These are phyloP conservation scores for Candida tetrigidarum DNA, from an alignment of 1,139 yeast species.

Conservation along the genomic window DNA sequence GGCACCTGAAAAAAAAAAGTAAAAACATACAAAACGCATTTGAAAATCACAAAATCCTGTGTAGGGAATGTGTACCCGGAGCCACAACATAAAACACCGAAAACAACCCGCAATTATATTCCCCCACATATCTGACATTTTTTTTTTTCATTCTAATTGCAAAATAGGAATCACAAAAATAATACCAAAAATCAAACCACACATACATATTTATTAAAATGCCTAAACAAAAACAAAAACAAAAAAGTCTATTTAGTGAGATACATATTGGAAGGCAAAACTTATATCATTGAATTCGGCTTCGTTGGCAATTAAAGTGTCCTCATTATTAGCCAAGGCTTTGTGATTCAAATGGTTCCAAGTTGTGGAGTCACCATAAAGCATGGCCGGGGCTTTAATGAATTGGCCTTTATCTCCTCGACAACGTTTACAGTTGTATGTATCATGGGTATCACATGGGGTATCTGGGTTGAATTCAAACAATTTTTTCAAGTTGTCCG, in stretches of 20 bases:
- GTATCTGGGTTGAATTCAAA: slow-evolving; percentile 75
- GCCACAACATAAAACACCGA: too few relatives aligned
- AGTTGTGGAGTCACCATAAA: slow-evolving; percentile 96
- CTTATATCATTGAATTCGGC: slow-evolving; percentile 68
- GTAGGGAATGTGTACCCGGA: too few relatives aligned
- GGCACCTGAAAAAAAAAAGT: background rate
- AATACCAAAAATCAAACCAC: background rate
- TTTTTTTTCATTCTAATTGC: too few relatives aligned
- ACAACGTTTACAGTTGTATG: slow-evolving; percentile 89
- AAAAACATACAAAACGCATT: too few relatives aligned
- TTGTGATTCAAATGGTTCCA: slow-evolving; percentile 89
- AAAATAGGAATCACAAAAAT: background rate
- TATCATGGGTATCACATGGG: slow-evolving; percentile 89
- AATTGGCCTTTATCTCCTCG: slow-evolving; percentile 57
- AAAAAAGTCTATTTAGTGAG: slow-evolving; percentile 50
- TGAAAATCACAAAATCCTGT: too few relatives aligned
- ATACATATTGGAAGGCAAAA: slow-evolving; percentile 91
- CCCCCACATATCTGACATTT: too few relatives aligned
- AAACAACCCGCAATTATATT: too few relatives aligned
- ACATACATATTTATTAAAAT: background rate
- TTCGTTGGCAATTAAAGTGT: slow-evolving; percentile 77
- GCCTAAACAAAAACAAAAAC: background rate
- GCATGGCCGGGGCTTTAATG: slow-evolving; percentile 78
- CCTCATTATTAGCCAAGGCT: slow-evolving; percentile 69
- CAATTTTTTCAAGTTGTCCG: slow-evolving; percentile 76